Evolutionary conservation across 2,329 filamentous ascomycete species (phyloP).

Genomic region (Fusarium virguliforme): DNA sequence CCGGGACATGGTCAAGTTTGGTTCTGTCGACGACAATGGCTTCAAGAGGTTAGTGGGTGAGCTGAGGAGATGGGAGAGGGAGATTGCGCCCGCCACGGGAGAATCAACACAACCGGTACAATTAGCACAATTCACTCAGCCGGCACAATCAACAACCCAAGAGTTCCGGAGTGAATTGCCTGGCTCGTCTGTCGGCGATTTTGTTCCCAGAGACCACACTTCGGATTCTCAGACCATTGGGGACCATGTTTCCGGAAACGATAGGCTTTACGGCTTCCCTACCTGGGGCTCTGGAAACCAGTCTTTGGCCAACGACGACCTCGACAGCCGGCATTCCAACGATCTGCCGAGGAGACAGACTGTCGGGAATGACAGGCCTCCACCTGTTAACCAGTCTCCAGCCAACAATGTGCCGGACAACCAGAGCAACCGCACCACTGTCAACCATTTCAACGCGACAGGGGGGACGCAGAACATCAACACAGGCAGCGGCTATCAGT

Average conservation of each 20-base stretch:
- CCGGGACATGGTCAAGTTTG: slow-evolving; percentile 24
- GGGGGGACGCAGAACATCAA: not conserved
- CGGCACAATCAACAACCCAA: not conserved
- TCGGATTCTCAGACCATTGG: not conserved
- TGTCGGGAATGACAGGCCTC: no score
- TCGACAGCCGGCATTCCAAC: not conserved
- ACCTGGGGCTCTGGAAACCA: not conserved
- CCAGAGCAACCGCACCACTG: not conserved
- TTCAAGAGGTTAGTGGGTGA: slow-evolving; percentile 51
- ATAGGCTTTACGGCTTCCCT: not conserved
- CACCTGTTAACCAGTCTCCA: not conserved
- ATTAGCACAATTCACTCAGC: not conserved
- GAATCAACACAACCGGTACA: not conserved
- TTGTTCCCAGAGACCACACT: not conserved
- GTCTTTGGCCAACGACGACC: not conserved
- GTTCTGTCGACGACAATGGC: slow-evolving; percentile 49
- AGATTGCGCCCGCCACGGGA: not conserved
- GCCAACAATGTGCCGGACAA: not conserved
- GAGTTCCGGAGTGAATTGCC: not conserved
- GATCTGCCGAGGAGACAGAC: no score
- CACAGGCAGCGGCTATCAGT: slow-evolving; percentile 8
- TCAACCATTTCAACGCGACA: not conserved
- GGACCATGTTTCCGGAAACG: not conserved
- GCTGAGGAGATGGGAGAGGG: slow-evolving; percentile 23
- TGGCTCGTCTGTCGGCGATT: not conserved